Percentiles rank a stretch among this genome's conserved stretches.
Conservation (phyloP, 1,139 yeast genomes). For the Yamadazyma triangularis region DNA sequence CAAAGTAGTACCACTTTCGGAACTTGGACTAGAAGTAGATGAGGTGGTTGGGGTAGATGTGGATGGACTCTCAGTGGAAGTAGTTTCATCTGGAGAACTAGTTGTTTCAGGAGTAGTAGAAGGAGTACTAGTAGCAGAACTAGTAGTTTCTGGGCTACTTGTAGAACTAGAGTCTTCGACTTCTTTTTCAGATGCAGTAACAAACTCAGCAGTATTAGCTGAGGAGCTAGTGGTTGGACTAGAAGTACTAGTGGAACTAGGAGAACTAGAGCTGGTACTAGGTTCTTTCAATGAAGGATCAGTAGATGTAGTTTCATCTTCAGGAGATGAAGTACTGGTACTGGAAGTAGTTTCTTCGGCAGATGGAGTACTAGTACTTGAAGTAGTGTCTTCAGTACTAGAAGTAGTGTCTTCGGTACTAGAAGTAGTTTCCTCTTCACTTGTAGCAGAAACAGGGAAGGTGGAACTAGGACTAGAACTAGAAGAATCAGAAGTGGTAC, state of each 20-base stretch:
- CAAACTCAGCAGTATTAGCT: too few relatives aligned
- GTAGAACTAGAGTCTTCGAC: too few relatives aligned
- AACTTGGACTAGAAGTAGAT: too few relatives aligned
- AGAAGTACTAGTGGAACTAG: too few relatives aligned
- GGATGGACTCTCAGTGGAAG: not conserved
- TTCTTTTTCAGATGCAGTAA: too few relatives aligned
- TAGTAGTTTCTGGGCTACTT: not conserved
- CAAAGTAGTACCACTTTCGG: too few relatives aligned
- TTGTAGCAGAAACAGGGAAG: not conserved
- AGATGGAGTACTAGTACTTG: not conserved
- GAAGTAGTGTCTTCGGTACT: not conserved
- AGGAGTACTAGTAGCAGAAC: not conserved
- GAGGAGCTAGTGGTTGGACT: too few relatives aligned
- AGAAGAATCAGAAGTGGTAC: not conserved
- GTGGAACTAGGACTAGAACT: not conserved
- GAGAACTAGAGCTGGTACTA: too few relatives aligned
- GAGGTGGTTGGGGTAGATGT: not conserved
- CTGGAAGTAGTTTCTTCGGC: not conserved
- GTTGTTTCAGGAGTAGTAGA: not conserved
- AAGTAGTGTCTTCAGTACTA: not conserved
- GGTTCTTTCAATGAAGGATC: too few relatives aligned
- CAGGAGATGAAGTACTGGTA: too few relatives aligned
- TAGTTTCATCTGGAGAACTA: not conserved
- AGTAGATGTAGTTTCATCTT: too few relatives aligned
- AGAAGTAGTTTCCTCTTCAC: not conserved